Percentiles rank a stretch among this genome's conserved stretches.
These are phyloP conservation scores for Colletotrichum sp. DNA, from an alignment of 2,329 filamentous ascomycete genomes.

Conservation along the genomic window DNA sequence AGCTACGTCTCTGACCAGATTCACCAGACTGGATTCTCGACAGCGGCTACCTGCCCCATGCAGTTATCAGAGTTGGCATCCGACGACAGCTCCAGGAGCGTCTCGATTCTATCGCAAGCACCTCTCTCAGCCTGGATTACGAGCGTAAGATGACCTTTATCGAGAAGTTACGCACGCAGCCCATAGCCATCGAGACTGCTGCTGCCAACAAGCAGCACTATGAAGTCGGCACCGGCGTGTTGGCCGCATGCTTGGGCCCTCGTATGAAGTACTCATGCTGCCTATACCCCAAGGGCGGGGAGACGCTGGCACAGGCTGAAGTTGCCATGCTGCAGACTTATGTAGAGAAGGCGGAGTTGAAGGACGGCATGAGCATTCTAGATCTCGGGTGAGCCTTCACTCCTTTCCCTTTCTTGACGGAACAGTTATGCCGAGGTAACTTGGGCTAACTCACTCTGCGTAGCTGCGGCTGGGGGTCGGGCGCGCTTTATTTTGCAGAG, in stretches of 20 bases:
- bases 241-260: conserved; percentile 66
- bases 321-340: conserved; percentile 69
- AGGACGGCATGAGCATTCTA: conserved; percentile 65
- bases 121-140: conserved; percentile 57
- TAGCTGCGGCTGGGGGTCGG: conserved; percentile 74
- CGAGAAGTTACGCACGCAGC: conserved; percentile 59
- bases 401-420: neutral
- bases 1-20: neutral
- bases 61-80: conserved; percentile 69
- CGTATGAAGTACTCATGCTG: conserved; percentile 77
- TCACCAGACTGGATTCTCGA: conserved; percentile 64
- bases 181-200: conserved; percentile 72
- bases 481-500: conserved; percentile 69
- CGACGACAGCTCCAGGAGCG: conserved; percentile 69
- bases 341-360: conserved; percentile 62
- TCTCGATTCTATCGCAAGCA: conserved; percentile 57
- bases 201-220: conserved; percentile 75
- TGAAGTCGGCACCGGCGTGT: conserved; percentile 71
- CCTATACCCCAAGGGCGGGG: conserved; percentile 65
- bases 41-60: conserved; percentile 67
- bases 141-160: conserved; percentile 70
- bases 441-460: neutral
- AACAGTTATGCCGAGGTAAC: neutral
- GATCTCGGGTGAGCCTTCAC: conserved; percentile 59
- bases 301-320: conserved; percentile 71